Base-by-base conservation (phyloP, 768 basidiomycete genomes). In the Zangia roseola region DNA sequence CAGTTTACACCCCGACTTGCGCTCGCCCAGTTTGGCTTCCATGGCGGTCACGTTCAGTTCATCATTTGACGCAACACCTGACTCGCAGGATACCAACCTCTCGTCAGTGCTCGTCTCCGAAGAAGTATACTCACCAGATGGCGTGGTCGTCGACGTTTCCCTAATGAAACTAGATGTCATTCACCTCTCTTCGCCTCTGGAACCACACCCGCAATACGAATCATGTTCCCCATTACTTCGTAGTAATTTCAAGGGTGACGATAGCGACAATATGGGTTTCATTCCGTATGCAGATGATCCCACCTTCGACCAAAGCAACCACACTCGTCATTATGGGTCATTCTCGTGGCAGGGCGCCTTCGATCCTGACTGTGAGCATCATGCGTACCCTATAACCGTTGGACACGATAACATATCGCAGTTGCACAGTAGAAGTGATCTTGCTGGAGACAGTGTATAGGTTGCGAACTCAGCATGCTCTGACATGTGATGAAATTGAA, bases 281-380 rank as follows among this genome's bases (percentile, higher is more conserved):
- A 63, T 86, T 6, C 84, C 85, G 2, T 80, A 79, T 44, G 71
- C 78, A 0, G 84, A 88, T 56, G 85, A 88, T 37, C 72, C 74
- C 3, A 56, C 40, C 0, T 89, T 88, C 53, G 55, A 79, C 42
- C 65, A 62, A 28, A 25, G 38, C 3, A 56, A 43, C 14, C 77
- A 85, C 53, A 56, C 66, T 3, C 44, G 57, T 13, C 70, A 76
- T 5, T 77, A 84, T 60, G 60, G 57, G 9, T 59, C 60, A 2
- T 70, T 81, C 43, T 73, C 74, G 0, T 88, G 87, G 86, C 74
- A 81, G 53, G 34, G 49, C 1, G 33, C 71, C 47, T 52, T 52
- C 26, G 69, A 74, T 53, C 69, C 73, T 24, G 75, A 79, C 51
- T 48, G 79, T 78, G 53, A 61, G 74, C 57, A 13, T 36, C 14